phyloP scores from a whole-genome alignment of 208 protist species.

The Trypanosoma brucei region DNA sequence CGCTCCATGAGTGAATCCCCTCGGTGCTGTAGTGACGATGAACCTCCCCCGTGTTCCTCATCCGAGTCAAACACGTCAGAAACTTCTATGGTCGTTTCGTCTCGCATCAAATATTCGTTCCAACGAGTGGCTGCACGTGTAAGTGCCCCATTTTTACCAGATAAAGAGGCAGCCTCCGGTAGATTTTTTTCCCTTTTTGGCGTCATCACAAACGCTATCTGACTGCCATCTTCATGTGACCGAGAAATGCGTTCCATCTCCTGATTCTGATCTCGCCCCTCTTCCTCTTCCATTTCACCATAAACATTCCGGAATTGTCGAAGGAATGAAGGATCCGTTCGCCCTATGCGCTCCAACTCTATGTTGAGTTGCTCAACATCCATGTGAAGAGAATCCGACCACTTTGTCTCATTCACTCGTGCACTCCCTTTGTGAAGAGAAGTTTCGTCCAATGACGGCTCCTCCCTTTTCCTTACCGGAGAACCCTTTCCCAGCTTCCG shows the following conservation, averaged over 20 bases:
- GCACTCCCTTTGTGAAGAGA: neutral
- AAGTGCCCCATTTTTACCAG: neutral
- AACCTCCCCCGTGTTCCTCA: neutral
- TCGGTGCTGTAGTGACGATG: neutral
- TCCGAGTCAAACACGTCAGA: slow-evolving; percentile 9
- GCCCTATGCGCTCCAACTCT: slow-evolving; percentile 24
- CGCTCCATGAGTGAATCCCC: slow-evolving; percentile 1
- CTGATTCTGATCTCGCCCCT: too few relatives aligned
- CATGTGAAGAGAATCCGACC: slow-evolving; percentile 33
- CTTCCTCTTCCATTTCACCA: neutral
- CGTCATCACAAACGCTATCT: too few relatives aligned
- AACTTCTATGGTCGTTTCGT: slow-evolving; percentile 17
- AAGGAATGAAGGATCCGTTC: slow-evolving; percentile 5
- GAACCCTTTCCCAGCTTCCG: neutral
- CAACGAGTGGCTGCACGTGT: neutral
- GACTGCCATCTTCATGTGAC: too few relatives aligned
- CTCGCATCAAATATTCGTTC: neutral
- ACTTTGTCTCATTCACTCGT: slow-evolving; percentile 19
- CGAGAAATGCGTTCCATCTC: too few relatives aligned
- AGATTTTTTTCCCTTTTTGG: neutral
- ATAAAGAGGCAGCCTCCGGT: neutral
- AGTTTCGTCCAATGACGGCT: neutral
- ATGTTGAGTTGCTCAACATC: slow-evolving; percentile 41
- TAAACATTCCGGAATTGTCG: slow-evolving; percentile 4
- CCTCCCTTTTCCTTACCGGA: neutral